A percentile compares a stretch with the other conserved stretches of the same genome.
Conservation (phyloP, 768 basidiomycete genomes). For the Hericium alpestre region DNA sequence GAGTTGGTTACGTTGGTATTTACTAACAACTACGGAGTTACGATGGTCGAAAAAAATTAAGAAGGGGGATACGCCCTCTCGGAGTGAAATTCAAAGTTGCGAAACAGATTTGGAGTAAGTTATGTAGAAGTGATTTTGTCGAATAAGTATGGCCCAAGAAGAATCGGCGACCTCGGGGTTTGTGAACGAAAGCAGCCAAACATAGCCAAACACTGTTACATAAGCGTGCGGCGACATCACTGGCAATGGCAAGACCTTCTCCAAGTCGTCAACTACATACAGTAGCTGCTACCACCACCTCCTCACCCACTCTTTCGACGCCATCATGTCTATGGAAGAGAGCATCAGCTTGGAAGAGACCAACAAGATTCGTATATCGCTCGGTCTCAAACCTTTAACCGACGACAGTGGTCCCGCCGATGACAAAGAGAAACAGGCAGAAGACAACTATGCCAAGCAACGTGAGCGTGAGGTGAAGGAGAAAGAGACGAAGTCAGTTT, state of each 20-base stretch:
- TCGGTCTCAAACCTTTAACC: constrained; percentile 88
- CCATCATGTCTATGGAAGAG: constrained; percentile 54
- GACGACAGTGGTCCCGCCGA: constrained; percentile 66
- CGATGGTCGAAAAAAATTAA: no score
- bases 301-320: background rate
- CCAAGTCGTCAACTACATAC: background rate
- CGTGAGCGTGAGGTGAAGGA: constrained; percentile 62
- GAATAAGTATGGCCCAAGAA: no score
- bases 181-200: background rate
- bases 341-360: constrained; percentile 90
- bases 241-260: background rate
- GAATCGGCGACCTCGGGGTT: no score
- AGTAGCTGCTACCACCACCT: background rate
- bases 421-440: constrained; percentile 74
- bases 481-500: constrained; percentile 53
- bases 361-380: constrained; percentile 87
- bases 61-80: no score
- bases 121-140: no score
- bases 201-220: background rate
- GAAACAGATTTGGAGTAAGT: no score
- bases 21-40: no score
- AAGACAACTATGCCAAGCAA: constrained; percentile 71
- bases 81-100: no score
- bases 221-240: background rate
- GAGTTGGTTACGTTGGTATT: no score